Base-by-base conservation (phyloP, 768 basidiomycete species). In the Xerocomus spinulosus region DNA sequence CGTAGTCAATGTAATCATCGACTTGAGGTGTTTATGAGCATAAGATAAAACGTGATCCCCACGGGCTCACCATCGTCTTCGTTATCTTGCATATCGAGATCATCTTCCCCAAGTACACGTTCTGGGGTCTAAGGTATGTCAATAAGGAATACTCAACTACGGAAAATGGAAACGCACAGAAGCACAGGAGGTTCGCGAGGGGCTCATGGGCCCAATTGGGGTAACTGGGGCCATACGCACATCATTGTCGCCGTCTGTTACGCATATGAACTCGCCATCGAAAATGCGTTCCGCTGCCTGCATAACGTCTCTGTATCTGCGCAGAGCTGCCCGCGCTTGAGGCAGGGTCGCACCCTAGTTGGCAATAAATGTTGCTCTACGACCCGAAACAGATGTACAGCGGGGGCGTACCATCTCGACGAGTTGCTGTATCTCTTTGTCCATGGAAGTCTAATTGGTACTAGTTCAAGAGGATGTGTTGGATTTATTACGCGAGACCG, bases 251-350 rank as follows among this genome's bases (percentile, higher is more conserved):
- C 63, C 68, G 29, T 70, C 73, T n/a, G 58, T 68, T n/a, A 90
- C 70, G 60, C 85, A 70, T 57, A 89, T 86, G 58, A 89, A 92
- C 54, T 85, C 81, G 12, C 93, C 93, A 52, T 87, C 84, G 51
- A 91, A 87, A 50, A 91, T 81, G 38, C 77, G 76, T 64, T 92
- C 92, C 3, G 92, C 92, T 13, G 93, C 93, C 61, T 88, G 77
- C 87, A 91, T 90, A 29, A 93, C 91, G 74, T 97, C 92, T 52
- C 82, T 87, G 63, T 87, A 79, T 58, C 83, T 81, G 52, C 75
- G 78, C 61, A 96, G 68, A 15, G 93, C 93, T 25, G 86, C 88
- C 56, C 79, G 80, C 33, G 94, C 93, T 70, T 93, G 88, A 12
- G 82, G 79, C 10, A 69, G 63, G 0, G 86, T 88, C 25, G 91